phyloP scores from a whole-genome alignment of 148 eudicot genomes.

The Hydrangea macrophylla region DNA sequence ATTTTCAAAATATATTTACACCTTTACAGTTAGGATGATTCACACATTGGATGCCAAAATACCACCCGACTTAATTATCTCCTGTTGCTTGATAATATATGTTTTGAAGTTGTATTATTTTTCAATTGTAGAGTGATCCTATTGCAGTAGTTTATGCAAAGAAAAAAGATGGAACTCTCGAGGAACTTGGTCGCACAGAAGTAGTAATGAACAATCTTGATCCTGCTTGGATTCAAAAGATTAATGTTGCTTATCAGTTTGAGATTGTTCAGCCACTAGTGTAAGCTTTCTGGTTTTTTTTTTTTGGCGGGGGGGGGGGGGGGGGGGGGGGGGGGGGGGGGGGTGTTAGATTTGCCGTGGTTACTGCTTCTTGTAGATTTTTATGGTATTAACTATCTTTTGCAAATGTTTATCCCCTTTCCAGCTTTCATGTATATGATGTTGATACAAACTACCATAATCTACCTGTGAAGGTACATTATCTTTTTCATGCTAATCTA shows the following conservation, averaged over 20 bases:
- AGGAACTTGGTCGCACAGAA: conserved; percentile 95
- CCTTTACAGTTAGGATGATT: not conserved
- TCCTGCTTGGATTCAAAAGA: conserved; percentile 80
- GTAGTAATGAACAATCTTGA: conserved; percentile 77
- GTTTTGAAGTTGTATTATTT: conserved; percentile 10
- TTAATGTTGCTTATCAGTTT: conserved; percentile 68
- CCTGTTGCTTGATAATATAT: not conserved
- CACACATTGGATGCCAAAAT: too few species aligned
- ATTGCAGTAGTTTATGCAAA: conserved; percentile 78
- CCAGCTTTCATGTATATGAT: conserved; percentile 80
- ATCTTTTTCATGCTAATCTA: not conserved
- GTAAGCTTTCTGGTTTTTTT: conserved; percentile 37
- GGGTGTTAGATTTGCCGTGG: not conserved
- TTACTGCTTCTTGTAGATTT: not conserved
- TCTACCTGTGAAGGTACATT: conserved; percentile 61
- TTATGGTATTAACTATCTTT: conserved; percentile 7
- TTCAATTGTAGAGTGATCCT: conserved; percentile 81
- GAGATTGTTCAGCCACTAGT: conserved; percentile 76
- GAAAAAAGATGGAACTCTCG: conserved; percentile 62
- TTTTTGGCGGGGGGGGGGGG: too few species aligned
- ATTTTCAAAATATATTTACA: not conserved
- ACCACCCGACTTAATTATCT: too few species aligned
- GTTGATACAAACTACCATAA: conserved; percentile 79
- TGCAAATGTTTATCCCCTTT: conserved; percentile 8
- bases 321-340: too few species aligned